Conservation (phyloP, 352 stramenopile species). For the Paralagenidium karlingii region DNA sequence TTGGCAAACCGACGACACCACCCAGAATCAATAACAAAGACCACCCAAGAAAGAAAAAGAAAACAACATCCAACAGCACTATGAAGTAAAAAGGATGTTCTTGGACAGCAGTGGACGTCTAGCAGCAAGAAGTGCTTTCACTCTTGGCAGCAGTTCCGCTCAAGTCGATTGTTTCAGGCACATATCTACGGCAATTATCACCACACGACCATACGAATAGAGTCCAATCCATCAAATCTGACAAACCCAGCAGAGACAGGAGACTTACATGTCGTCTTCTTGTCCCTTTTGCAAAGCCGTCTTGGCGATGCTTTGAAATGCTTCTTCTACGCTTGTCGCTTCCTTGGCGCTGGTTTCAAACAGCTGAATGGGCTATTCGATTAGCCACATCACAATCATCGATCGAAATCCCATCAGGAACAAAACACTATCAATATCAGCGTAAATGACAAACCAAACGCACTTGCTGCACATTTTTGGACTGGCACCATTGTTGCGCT, state of each 20-base stretch:
- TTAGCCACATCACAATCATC: not conserved
- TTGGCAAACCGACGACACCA: too few relatives aligned
- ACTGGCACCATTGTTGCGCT: conserved; percentile 89
- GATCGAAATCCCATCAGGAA: too few relatives aligned
- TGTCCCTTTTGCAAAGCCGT: conserved; percentile 80
- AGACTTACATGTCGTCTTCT: conserved; percentile 73
- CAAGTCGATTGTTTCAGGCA: conserved; percentile 78
- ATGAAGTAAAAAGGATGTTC: too few relatives aligned
- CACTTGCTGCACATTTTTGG: conserved; percentile 69
- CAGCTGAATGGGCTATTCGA: conserved; percentile 89
- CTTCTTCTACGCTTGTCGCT: conserved; percentile 93
- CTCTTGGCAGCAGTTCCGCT: conserved; percentile 56
- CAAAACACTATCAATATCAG: not conserved
- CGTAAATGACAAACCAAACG: not conserved
- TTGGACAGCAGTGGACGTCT: conserved; percentile 12
- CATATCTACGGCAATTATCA: conserved; percentile 34
- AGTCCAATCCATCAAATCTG: not conserved
- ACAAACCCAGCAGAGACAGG: not conserved
- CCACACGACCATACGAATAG: too few relatives aligned
- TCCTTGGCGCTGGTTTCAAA: conserved; percentile 98
- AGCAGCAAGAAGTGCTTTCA: conserved; percentile 65
- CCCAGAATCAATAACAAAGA: too few relatives aligned
- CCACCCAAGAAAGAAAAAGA: too few relatives aligned
- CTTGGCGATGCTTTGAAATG: conserved; percentile 90
- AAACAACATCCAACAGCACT: too few relatives aligned